Evolutionary conservation across 306 rosid genomes (phyloP).

Genomic region (Cucurbita moschata): DNA sequence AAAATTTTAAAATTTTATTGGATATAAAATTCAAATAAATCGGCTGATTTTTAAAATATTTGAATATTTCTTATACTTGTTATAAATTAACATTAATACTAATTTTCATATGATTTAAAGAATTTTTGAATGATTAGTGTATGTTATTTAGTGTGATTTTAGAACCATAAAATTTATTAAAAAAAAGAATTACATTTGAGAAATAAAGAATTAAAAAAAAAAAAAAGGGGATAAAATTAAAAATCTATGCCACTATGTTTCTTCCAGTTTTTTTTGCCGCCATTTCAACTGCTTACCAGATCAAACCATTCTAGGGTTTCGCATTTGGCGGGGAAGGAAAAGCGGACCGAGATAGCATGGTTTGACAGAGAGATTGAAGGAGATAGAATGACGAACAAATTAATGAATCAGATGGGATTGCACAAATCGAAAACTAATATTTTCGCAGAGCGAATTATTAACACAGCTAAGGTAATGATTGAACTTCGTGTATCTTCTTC

Average conservation of each 20-base stretch:
- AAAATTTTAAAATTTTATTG: too few relatives aligned
- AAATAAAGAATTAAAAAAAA: too few relatives aligned
- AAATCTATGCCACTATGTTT: not conserved
- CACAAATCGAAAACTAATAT: conserved; percentile 52
- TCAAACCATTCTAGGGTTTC: not conserved
- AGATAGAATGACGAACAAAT: conserved; percentile 52
- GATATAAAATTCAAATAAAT: too few relatives aligned
- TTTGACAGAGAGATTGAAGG: not conserved
- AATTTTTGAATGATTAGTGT: too few relatives aligned
- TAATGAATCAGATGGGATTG: conserved; percentile 56
- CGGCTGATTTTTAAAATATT: too few relatives aligned
- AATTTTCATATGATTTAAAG: too few relatives aligned
- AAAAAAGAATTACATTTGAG: too few relatives aligned
- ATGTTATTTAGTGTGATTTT: too few relatives aligned
- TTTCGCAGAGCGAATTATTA: conserved; percentile 68
- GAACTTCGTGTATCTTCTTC: not conserved
- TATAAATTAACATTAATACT: too few relatives aligned
- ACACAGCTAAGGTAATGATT: conserved; percentile 53
- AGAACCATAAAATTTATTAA: too few relatives aligned
- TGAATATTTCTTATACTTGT: too few relatives aligned
- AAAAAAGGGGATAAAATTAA: too few relatives aligned
- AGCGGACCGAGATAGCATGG: not conserved
- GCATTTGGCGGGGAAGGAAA: not conserved
- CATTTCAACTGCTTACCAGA: not conserved
- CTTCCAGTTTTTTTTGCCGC: not conserved